Percentiles rank a stretch among this genome's conserved stretches.
Conservation (phyloP, 176 grass and related monocot species). For the Musa itinerans region DNA sequence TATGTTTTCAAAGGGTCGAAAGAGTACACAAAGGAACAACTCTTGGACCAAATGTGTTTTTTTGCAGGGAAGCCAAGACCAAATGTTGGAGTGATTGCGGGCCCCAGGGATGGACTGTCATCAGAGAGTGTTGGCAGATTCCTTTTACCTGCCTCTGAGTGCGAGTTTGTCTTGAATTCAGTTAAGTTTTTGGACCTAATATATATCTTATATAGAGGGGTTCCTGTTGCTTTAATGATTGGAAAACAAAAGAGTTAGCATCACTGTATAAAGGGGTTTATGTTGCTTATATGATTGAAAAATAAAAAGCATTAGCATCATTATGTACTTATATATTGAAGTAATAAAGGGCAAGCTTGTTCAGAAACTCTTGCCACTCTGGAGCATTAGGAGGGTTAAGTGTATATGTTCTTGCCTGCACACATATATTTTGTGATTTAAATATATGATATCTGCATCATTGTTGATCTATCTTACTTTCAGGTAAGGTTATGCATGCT, state of each 20-base stretch:
- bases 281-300: background rate
- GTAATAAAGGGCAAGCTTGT: background rate
- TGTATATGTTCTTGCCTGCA: no score
- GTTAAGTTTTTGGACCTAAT: slow-evolving; percentile 36
- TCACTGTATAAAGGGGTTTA: background rate
- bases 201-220: background rate
- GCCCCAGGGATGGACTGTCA: slow-evolving; percentile 64
- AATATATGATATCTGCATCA: no score
- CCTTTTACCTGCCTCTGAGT: slow-evolving; percentile 75
- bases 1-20: slow-evolving; percentile 89
- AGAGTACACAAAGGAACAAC: slow-evolving; percentile 80
- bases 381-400: no score
- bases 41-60: slow-evolving; percentile 91
- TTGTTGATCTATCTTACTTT: no score
- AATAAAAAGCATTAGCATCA: background rate
- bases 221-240: background rate
- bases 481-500: no score
- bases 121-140: slow-evolving; percentile 73
- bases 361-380: background rate
- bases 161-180: slow-evolving; percentile 87
- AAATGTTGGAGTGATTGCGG: slow-evolving; percentile 60
- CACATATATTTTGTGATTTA: no score
- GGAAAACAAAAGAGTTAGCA: background rate
- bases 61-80: slow-evolving; percentile 62
- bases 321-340: background rate